phyloP scores from a whole-genome alignment of 345 rosid species.

The Eucalyptus shirleyi region DNA sequence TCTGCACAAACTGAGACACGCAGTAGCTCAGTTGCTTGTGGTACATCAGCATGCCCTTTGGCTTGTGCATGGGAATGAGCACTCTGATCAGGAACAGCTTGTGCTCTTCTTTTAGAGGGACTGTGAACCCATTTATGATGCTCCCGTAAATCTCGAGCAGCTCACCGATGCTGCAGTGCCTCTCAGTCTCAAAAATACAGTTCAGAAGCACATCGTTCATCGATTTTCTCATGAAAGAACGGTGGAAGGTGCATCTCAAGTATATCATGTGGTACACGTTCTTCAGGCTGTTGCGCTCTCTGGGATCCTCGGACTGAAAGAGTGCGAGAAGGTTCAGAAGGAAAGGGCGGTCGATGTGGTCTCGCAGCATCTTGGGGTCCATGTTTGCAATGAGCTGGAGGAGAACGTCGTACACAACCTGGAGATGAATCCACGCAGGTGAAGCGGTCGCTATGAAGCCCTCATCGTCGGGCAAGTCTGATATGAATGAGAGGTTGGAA shows the following conservation, averaged over 20 bases:
- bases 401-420: constrained; percentile 31
- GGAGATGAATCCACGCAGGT: constrained; percentile 46
- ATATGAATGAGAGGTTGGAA: background rate
- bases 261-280: constrained; percentile 48
- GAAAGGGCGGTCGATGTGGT: constrained; percentile 25
- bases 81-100: constrained; percentile 48
- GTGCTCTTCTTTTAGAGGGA: constrained; percentile 58
- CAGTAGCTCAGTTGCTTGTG: constrained; percentile 42
- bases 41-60: constrained; percentile 29
- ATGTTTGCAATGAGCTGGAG: constrained; percentile 12
- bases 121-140: constrained; percentile 51
- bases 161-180: constrained; percentile 40
- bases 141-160: constrained; percentile 59
- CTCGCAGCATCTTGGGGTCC: constrained; percentile 27
- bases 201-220: constrained; percentile 40
- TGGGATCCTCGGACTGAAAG: constrained; percentile 47
- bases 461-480: constrained; percentile 30
- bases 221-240: constrained; percentile 49
- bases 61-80: constrained; percentile 49
- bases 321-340: constrained; percentile 25
- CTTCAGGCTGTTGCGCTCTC: constrained; percentile 48
- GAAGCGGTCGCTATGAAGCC: constrained; percentile 10
- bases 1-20: constrained; percentile 49
- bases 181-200: constrained; percentile 30
- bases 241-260: constrained; percentile 25